Conservation (phyloP, 208 protist genomes). For the Polymyxa betae region DNA sequence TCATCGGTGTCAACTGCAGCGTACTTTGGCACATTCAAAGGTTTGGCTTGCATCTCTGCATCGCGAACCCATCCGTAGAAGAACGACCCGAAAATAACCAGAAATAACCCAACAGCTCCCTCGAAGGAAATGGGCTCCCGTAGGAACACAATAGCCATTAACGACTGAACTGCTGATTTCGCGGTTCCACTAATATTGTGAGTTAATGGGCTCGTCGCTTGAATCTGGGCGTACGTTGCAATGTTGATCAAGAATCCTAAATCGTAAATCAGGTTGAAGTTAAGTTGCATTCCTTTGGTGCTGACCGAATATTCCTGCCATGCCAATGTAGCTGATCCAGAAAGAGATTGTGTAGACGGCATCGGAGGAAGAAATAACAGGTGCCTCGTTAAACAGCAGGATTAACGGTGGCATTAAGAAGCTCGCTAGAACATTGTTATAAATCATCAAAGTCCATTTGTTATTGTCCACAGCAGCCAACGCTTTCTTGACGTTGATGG, state of each 20-base stretch:
- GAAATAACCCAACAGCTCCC: slow-evolving; percentile 58
- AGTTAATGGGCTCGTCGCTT: slow-evolving; percentile 73
- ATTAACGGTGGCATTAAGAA: slow-evolving; percentile 71
- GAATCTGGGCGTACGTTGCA: slow-evolving; percentile 73
- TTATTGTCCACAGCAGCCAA: slow-evolving; percentile 68
- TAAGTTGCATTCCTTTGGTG: neutral
- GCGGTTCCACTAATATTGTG: slow-evolving; percentile 74
- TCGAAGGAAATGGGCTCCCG: slow-evolving; percentile 56
- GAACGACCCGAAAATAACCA: slow-evolving; percentile 61
- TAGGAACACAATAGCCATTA: slow-evolving; percentile 68
- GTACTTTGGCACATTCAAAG: neutral
- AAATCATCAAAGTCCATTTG: slow-evolving; percentile 68
- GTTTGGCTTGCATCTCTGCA: slow-evolving; percentile 6
- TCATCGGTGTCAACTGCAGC: neutral
- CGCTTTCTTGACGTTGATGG: slow-evolving; percentile 72
- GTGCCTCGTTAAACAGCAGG: slow-evolving; percentile 66
- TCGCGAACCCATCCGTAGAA: slow-evolving; percentile 48
- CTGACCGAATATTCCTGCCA: slow-evolving; percentile 31
- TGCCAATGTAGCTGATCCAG: slow-evolving; percentile 69
- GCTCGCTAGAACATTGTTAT: slow-evolving; percentile 72
- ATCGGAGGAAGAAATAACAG: neutral
- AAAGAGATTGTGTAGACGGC: slow-evolving; percentile 59
- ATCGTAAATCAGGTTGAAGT: slow-evolving; percentile 53
- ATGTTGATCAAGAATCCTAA: slow-evolving; percentile 73
- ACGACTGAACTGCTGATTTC: slow-evolving; percentile 71